Conservation (phyloP, 73 alveolate species). For the Tetrahymena elliotti region DNA sequence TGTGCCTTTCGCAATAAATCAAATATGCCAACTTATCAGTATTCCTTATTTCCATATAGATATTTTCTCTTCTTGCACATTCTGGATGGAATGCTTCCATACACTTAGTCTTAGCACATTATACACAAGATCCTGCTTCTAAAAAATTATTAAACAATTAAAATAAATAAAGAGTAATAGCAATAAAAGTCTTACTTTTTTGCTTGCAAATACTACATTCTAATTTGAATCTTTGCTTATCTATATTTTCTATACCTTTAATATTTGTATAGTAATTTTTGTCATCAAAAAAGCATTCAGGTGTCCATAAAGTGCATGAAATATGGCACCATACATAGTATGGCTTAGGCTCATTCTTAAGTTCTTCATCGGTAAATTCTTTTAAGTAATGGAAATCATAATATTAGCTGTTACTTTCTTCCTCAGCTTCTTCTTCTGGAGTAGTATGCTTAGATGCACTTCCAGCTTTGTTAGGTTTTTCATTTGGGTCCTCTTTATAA, state of each 20-base stretch:
- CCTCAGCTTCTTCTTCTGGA: background rate
- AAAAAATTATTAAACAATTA: background rate
- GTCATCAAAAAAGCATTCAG: constrained; percentile 40
- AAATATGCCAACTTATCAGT: background rate
- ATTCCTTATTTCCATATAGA: constrained; percentile 8
- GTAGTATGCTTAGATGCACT: background rate
- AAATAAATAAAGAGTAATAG: background rate
- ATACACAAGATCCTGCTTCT: constrained; percentile 30
- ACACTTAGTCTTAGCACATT: constrained; percentile 26
- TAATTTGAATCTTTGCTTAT: constrained; percentile 11
- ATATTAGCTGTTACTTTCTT: background rate
- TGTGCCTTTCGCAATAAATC: constrained; percentile 19
- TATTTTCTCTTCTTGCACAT: constrained; percentile 38
- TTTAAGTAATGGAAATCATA: background rate
- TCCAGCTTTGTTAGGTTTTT: background rate
- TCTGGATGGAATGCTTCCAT: constrained; percentile 36
- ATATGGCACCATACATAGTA: constrained; percentile 34
- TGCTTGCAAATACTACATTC: constrained; percentile 21
- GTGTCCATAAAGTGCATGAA: constrained; percentile 31
- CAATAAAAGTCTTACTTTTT: background rate
- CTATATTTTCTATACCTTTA: constrained; percentile 11
- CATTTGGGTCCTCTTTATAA: background rate
- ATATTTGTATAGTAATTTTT: constrained; percentile 1
- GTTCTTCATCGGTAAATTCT: constrained; percentile 1
- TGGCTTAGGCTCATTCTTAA: constrained; percentile 16